These are phyloP conservation scores for Pezicula carpinea DNA, from an alignment of 2,329 filamentous ascomycete genomes.

Conservation along the genomic window DNA sequence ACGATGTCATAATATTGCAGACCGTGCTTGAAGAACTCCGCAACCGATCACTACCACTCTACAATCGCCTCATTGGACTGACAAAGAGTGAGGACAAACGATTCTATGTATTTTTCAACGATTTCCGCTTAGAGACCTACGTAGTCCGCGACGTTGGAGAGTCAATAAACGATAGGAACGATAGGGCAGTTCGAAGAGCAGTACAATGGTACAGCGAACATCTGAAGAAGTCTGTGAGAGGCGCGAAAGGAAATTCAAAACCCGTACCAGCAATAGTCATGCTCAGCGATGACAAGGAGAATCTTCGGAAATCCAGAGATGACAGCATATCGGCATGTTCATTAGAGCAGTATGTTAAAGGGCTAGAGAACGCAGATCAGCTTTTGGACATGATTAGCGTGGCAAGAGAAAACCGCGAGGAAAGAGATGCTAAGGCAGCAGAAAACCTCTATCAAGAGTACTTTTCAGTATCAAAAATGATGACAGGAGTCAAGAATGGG, in stretches of 20 bases:
- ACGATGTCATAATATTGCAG: conserved; percentile 94
- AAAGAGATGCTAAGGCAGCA: conserved; percentile 57
- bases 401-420: conserved; percentile 61
- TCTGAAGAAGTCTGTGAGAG: conserved; percentile 58
- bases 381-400: conserved; percentile 92
- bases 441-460: conserved; percentile 85
- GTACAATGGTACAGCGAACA: conserved; percentile 90
- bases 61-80: conserved; percentile 85
- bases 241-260: conserved; percentile 43
- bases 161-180: conserved; percentile 93
- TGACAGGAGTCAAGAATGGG: conserved; percentile 86
- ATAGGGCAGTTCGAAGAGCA: conserved; percentile 80
- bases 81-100: conserved; percentile 96
- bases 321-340: conserved; percentile 69
- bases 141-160: conserved; percentile 71
- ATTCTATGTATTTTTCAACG: conserved; percentile 99
- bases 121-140: conserved; percentile 91
- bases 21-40: conserved; percentile 95
- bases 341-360: conserved; percentile 73
- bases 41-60: conserved; percentile 88
- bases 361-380: conserved; percentile 77
- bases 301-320: conserved; percentile 72
- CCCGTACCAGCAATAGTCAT: conserved; percentile 77
- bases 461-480: conserved; percentile 83
- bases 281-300: conserved; percentile 89